Percentiles rank a stretch among this genome's conserved stretches.
These are phyloP conservation scores for Dictyostelium purpureum DNA, from an alignment of 78 protist species.

Conservation along the genomic window DNA sequence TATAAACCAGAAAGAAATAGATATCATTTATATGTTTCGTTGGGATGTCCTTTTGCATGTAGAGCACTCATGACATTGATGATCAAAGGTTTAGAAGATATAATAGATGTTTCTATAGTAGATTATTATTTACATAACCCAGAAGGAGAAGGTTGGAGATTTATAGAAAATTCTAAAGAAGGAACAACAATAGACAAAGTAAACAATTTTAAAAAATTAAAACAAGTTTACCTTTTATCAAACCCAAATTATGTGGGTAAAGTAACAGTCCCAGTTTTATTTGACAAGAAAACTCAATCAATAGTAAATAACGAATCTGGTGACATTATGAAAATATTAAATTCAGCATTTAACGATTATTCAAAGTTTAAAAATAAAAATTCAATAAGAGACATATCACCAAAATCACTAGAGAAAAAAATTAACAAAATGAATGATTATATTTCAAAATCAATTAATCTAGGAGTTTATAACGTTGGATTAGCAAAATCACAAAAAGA, in stretches of 20 bases:
- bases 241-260: constrained; percentile 50
- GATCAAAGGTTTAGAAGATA: constrained; percentile 19
- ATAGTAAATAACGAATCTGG: constrained; percentile 94
- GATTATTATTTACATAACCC: not conserved
- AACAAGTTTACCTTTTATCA: constrained; percentile 4
- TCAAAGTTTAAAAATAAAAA: constrained; percentile 2
- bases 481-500: constrained; percentile 84
- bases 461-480: constrained; percentile 94
- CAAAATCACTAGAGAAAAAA: constrained; percentile 9
- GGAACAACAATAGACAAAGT: constrained; percentile 33
- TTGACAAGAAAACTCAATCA: constrained; percentile 69
- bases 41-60: constrained; percentile 21
- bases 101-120: not conserved
- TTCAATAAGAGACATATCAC: constrained; percentile 87
- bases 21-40: not conserved
- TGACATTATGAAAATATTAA: constrained; percentile 89
- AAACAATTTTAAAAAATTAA: not conserved
- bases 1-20: constrained; percentile 1
- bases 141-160: constrained; percentile 36
- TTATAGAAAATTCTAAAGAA: not conserved
- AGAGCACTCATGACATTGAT: not conserved
- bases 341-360: constrained; percentile 82
- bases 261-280: constrained; percentile 91
- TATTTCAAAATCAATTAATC: constrained; percentile 83
- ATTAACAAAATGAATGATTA: constrained; percentile 85